phyloP scores from a whole-genome alignment of 805 yeast species.

The Teunomyces kruisii region DNA sequence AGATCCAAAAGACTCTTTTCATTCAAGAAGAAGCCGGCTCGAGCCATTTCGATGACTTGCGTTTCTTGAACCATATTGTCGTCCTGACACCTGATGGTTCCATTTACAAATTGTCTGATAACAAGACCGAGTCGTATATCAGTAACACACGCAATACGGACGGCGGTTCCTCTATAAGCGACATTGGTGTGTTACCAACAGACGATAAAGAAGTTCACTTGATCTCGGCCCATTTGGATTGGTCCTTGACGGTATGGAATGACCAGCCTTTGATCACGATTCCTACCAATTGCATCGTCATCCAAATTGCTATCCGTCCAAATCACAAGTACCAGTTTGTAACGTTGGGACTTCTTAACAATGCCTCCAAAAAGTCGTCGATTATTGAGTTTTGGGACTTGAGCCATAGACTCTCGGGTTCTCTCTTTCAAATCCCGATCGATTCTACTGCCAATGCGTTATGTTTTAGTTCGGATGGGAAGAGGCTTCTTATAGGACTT shows the following conservation, averaged over 20 bases:
- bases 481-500: conserved; percentile 20
- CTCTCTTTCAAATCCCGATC: conserved; percentile 15
- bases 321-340: conserved; percentile 22
- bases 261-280: conserved; percentile 16
- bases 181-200: conserved; percentile 2
- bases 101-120: conserved; percentile 17
- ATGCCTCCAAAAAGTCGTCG: conserved; percentile 5
- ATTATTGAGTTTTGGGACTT: conserved; percentile 34
- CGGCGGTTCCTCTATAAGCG: conserved; percentile 7
- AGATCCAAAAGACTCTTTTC: conserved; percentile 7
- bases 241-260: conserved; percentile 23
- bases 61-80: conserved; percentile 18
- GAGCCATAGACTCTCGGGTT: conserved; percentile 14
- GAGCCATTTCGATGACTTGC: conserved; percentile 6
- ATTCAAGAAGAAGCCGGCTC: conserved; percentile 2
- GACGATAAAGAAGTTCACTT: conserved; percentile 6
- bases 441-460: conserved; percentile 9
- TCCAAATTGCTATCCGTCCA: conserved; percentile 19
- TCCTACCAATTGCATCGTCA: conserved; percentile 19
- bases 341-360: conserved; percentile 20
- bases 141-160: not conserved
- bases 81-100: conserved; percentile 20
- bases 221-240: conserved; percentile 22
- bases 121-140: conserved; percentile 14
- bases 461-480: conserved; percentile 18